A percentile compares a stretch with the other conserved stretches of the same genome.
These are phyloP conservation scores for Lyophyllum shimeji DNA, from an alignment of 768 basidiomycete genomes.

Conservation along the genomic window DNA sequence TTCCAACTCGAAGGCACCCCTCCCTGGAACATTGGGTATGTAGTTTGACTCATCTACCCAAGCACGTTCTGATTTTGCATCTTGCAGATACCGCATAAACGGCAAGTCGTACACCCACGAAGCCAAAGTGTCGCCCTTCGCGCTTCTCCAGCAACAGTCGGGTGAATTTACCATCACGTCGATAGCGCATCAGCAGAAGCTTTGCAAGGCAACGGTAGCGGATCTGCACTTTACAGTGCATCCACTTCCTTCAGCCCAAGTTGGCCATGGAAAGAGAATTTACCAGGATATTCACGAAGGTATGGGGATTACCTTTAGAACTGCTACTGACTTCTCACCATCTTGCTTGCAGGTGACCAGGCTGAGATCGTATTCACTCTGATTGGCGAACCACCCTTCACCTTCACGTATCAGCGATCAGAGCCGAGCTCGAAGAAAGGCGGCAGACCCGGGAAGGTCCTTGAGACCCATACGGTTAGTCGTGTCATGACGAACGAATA, in stretches of 20 bases:
- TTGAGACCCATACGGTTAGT: slow-evolving; percentile 90
- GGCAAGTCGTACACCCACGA: slow-evolving; percentile 72
- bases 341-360: slow-evolving; percentile 64
- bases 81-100: slow-evolving; percentile 74
- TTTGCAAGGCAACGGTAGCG: slow-evolving; percentile 81
- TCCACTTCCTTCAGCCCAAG: slow-evolving; percentile 83
- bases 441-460: slow-evolving; percentile 69
- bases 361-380: slow-evolving; percentile 92
- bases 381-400: slow-evolving; percentile 91
- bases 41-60: not conserved
- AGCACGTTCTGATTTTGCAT: slow-evolving; percentile 8
- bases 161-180: slow-evolving; percentile 87
- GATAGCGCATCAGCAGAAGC: slow-evolving; percentile 90
- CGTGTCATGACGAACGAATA: slow-evolving; percentile 74
- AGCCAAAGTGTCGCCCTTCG: slow-evolving; percentile 79
- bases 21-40: slow-evolving; percentile 86
- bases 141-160: slow-evolving; percentile 75
- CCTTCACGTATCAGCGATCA: slow-evolving; percentile 90
- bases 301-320: slow-evolving; percentile 23
- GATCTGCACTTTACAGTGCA: slow-evolving; percentile 78
- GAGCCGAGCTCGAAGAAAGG: slow-evolving; percentile 71
- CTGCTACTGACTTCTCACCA: not conserved
- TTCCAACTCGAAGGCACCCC: slow-evolving; percentile 94
- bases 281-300: slow-evolving; percentile 92
- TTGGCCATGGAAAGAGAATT: slow-evolving; percentile 80